Evolutionary conservation across 257 asterid genomes (phyloP).

Genomic region (Gardenia jasminoides): DNA sequence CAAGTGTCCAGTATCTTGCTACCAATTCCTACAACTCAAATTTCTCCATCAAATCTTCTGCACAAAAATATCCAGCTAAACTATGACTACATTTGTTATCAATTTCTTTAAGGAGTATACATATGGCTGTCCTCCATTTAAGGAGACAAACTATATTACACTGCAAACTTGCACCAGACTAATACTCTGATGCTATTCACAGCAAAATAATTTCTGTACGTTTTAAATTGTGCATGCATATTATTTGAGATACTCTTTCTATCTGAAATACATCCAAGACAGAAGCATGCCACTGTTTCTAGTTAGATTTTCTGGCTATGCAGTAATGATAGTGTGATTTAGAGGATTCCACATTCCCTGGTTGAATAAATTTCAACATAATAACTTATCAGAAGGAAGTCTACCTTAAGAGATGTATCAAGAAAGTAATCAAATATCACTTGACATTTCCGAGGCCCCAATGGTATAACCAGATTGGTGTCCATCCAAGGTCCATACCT

Average conservation of each 20-base stretch:
- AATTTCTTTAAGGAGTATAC: not conserved
- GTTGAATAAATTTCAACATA: not conserved
- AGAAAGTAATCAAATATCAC: slow-evolving; percentile 86
- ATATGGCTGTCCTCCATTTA: not conserved
- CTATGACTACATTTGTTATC: not conserved
- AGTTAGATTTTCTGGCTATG: not conserved
- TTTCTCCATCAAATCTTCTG: not conserved
- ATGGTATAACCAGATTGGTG: slow-evolving; percentile 75
- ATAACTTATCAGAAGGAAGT: not conserved
- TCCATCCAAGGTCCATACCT: slow-evolving; percentile 99
- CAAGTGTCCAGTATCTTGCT: not conserved
- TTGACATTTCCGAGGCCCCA: slow-evolving; percentile 75
- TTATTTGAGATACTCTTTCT: not conserved
- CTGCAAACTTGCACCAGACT: not conserved
- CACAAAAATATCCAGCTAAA: not conserved
- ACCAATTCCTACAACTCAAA: not conserved
- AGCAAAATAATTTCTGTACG: not conserved
- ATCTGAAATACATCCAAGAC: not conserved
- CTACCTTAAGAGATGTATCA: slow-evolving; percentile 66
- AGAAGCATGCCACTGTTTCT: not conserved
- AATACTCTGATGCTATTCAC: not conserved
- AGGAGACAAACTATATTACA: not conserved
- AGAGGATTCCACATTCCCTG: not conserved
- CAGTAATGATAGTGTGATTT: no score
- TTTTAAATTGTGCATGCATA: not conserved